phyloP scores from a whole-genome alignment of 352 stramenopile species.

The Pythium rhizo-oryzae region DNA sequence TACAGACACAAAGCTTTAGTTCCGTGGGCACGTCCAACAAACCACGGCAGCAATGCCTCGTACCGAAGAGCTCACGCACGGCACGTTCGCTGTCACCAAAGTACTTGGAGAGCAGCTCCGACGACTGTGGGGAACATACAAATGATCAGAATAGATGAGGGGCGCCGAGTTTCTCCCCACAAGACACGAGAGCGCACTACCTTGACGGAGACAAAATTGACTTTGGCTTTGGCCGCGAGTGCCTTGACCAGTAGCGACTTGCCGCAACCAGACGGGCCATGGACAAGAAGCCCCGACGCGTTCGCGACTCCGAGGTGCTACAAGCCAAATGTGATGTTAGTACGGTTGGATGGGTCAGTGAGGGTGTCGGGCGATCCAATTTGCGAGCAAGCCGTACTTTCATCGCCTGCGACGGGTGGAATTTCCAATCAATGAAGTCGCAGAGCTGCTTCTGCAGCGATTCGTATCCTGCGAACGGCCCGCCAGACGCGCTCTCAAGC shows the following conservation, averaged over 20 bases:
- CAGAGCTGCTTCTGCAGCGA: constrained; percentile 56
- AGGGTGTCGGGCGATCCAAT: neutral
- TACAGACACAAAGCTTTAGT: constrained; percentile 17
- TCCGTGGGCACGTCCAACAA: too few species aligned
- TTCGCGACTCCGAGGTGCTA: constrained; percentile 68
- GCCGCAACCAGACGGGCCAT: constrained; percentile 78
- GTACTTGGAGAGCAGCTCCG: constrained; percentile 86
- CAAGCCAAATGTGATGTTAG: too few species aligned
- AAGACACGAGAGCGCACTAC: constrained; percentile 29
- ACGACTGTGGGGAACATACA: constrained; percentile 68
- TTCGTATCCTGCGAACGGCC: constrained; percentile 69
- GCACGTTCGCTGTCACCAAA: constrained; percentile 87
- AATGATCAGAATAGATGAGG: too few species aligned
- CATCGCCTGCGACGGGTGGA: constrained; percentile 61
- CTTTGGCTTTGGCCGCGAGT: constrained; percentile 56
- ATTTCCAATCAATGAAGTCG: constrained; percentile 73
- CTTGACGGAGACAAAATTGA: constrained; percentile 87
- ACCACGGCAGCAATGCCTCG: neutral
- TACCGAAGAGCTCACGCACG: constrained; percentile 83
- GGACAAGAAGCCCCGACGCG: constrained; percentile 75
- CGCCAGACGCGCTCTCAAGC: constrained; percentile 2
- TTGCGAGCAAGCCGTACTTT: constrained; percentile 39
- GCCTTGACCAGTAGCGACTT: constrained; percentile 82
- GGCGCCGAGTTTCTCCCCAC: neutral
- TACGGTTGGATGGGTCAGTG: too few species aligned